These are phyloP conservation scores for Ajuga reptans DNA, from an alignment of 305 asterid species.

Conservation along the genomic window DNA sequence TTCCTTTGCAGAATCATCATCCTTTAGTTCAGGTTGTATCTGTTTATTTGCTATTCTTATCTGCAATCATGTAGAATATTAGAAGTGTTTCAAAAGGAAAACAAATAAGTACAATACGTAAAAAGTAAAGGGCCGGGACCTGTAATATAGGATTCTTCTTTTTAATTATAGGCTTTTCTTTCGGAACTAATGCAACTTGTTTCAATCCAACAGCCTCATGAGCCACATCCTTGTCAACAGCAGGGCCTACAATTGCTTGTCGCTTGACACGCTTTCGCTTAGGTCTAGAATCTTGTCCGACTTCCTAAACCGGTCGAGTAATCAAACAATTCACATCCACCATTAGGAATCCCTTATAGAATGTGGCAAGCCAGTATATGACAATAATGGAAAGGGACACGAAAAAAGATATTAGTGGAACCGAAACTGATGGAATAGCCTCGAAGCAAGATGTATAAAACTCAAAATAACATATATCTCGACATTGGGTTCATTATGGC, in stretches of 20 bases:
- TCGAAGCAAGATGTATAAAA: neutral
- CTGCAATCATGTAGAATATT: conserved; percentile 37
- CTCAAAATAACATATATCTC: no score
- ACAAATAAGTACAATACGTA: neutral
- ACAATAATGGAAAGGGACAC: conserved; percentile 2
- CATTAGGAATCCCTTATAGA: neutral
- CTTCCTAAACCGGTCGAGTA: conserved; percentile 43
- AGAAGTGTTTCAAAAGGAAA: conserved; percentile 10
- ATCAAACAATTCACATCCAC: neutral
- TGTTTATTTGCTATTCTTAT: conserved; percentile 70
- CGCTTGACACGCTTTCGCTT: conserved; percentile 55
- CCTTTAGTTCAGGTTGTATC: conserved; percentile 40
- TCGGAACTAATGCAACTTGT: conserved; percentile 63
- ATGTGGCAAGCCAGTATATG: neutral
- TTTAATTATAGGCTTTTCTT: conserved; percentile 66
- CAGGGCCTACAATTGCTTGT: conserved; percentile 77
- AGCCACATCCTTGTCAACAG: conserved; percentile 64
- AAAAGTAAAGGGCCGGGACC: conserved; percentile 37
- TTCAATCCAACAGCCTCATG: conserved; percentile 91
- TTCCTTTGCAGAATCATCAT: conserved; percentile 28
- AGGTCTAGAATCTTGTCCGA: conserved; percentile 33
- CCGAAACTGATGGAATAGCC: neutral
- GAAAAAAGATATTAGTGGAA: conserved; percentile 1
- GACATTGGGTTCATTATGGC: no score
- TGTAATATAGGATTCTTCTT: conserved; percentile 68